phyloP scores from a whole-genome alignment of 352 stramenopile species.

The Phytophthora nicotianae region DNA sequence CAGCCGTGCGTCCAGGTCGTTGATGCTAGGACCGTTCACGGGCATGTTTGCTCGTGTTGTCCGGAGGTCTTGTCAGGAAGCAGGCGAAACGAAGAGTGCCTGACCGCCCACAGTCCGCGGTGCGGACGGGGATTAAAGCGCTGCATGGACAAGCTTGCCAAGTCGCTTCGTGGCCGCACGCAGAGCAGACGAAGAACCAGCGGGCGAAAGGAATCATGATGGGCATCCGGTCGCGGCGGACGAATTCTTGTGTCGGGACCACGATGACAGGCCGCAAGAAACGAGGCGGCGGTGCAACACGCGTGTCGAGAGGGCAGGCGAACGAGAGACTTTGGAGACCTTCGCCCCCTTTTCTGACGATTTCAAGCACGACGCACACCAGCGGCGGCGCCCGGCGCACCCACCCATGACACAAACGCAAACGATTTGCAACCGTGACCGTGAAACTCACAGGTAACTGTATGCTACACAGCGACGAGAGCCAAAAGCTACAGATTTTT shows the following conservation, averaged over 20 bases:
- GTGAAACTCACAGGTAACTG: background rate
- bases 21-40: slow-evolving; percentile 13
- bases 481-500: background rate
- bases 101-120: background rate
- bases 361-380: slow-evolving; percentile 1
- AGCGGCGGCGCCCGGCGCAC: slow-evolving; percentile 7
- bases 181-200: slow-evolving; percentile 25
- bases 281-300: slow-evolving; percentile 18
- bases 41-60: slow-evolving; percentile 19
- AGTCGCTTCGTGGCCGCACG: slow-evolving; percentile 5
- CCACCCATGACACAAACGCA: slow-evolving; percentile 13
- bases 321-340: slow-evolving; percentile 11
- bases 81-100: slow-evolving; percentile 30
- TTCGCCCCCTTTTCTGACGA: slow-evolving; percentile 10
- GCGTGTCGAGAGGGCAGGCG: background rate
- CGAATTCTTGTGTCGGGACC: slow-evolving; percentile 21
- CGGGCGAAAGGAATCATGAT: slow-evolving; percentile 23
- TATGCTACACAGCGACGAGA: background rate
- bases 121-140: slow-evolving; percentile 14
- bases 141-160: slow-evolving; percentile 18
- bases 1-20: slow-evolving; percentile 36
- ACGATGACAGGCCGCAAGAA: slow-evolving; percentile 29
- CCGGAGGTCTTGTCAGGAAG: slow-evolving; percentile 20
- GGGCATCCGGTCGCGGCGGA: slow-evolving; percentile 15
- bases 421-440: slow-evolving; percentile 11